phyloP scores from a whole-genome alignment of 2,329 filamentous ascomycete species.

The Didymella glomerata region DNA sequence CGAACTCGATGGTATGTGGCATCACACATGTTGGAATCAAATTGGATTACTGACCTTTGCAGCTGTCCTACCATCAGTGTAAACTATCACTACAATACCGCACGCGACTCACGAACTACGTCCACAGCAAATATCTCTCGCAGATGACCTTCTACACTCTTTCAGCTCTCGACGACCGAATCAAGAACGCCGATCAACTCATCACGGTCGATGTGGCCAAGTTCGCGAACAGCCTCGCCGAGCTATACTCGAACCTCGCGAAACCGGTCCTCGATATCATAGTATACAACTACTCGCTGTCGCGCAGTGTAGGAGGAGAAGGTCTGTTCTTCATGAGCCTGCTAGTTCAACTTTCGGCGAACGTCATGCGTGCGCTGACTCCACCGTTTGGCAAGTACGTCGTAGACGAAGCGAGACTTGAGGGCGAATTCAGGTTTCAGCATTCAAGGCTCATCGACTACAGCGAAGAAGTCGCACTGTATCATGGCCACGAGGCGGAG shows the following conservation, averaged over 20 bases:
- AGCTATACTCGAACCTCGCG: conserved; percentile 94
- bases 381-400: conserved; percentile 98
- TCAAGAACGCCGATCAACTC: conserved; percentile 98
- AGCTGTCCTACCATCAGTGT: conserved; percentile 97
- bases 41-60: conserved; percentile 29
- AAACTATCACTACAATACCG: conserved; percentile 92
- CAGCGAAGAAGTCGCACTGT: conserved; percentile 92
- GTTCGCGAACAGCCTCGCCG: conserved; percentile 93
- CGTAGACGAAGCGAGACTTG: conserved; percentile 90
- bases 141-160: conserved; percentile 98
- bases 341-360: conserved; percentile 90
- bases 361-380: conserved; percentile 91
- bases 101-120: conserved; percentile 89
- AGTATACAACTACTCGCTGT: conserved; percentile 95
- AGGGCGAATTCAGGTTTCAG: conserved; percentile 96
- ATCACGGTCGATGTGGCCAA: conserved; percentile 96
- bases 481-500: conserved; percentile 89
- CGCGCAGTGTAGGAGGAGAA: conserved; percentile 93
- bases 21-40: not conserved
- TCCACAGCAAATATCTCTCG: conserved; percentile 95
- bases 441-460: conserved; percentile 96
- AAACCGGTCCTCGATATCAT: conserved; percentile 95
- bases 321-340: conserved; percentile 95
- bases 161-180: conserved; percentile 92
- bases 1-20: conserved; percentile 88